These are phyloP conservation scores for Hypoxylon fuscum DNA, from an alignment of 495 filamentous ascomycete genomes.

Conservation along the genomic window DNA sequence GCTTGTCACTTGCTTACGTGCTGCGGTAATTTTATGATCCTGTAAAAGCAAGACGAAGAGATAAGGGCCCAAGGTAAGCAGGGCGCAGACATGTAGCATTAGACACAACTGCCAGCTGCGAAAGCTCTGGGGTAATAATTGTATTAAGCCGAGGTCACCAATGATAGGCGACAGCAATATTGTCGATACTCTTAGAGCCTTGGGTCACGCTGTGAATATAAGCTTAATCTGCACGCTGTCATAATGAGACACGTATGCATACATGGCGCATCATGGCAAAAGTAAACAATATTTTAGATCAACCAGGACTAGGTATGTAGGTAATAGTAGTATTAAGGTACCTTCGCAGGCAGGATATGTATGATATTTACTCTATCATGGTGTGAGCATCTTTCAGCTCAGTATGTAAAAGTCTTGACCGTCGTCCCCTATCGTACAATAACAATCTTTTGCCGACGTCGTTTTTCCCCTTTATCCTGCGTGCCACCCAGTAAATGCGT, in stretches of 20 bases:
- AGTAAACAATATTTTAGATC: neutral
- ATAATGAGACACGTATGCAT: conserved; percentile 23
- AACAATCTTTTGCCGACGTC: conserved; percentile 18
- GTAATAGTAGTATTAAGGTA: conserved; percentile 4
- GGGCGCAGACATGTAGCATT: no score
- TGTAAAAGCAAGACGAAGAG: no score
- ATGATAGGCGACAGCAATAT: neutral
- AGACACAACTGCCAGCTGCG: no score
- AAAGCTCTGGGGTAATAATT: no score
- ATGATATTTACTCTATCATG: neutral
- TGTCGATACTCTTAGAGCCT: neutral
- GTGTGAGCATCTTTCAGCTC: neutral
- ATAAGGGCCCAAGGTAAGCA: no score
- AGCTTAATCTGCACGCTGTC: conserved; percentile 23
- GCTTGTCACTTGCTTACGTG: no score
- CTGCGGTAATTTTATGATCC: no score
- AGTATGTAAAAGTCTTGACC: neutral
- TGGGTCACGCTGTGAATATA: conserved; percentile 16
- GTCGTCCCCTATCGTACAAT: conserved; percentile 24
- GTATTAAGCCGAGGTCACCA: neutral
- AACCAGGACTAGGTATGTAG: neutral
- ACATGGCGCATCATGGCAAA: neutral
- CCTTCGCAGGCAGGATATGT: conserved; percentile 12
- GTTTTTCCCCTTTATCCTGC: conserved; percentile 8
- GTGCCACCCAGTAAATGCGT: conserved; percentile 1